Evolutionary conservation across 768 basidiomycete genomes (phyloP).

Genomic region (Boletus edulis): DNA sequence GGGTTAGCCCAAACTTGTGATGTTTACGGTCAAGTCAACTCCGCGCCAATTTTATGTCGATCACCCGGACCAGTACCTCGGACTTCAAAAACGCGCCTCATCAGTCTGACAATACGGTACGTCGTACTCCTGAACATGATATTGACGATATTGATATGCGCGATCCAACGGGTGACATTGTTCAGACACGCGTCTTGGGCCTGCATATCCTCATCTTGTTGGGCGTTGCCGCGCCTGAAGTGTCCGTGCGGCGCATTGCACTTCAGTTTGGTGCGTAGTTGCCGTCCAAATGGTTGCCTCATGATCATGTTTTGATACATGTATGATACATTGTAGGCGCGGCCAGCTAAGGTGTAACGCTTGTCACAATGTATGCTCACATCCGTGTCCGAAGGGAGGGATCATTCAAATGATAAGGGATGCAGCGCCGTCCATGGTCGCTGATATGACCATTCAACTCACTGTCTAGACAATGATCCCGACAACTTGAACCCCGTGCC

Average conservation of each 20-base stretch:
- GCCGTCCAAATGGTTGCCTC: neutral
- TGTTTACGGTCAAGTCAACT: no score
- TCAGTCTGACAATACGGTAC: slow-evolving; percentile 18
- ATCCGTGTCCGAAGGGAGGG: neutral
- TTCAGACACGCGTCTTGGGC: slow-evolving; percentile 32
- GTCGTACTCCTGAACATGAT: neutral
- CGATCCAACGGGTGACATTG: slow-evolving; percentile 1
- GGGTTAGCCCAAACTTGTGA: no score
- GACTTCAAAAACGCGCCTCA: slow-evolving; percentile 5
- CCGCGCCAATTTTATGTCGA: no score
- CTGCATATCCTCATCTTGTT: slow-evolving; percentile 37
- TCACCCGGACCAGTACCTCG: neutral
- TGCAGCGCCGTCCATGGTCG: slow-evolving; percentile 11
- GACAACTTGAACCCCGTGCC: neutral
- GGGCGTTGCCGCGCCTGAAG: neutral
- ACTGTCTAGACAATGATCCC: slow-evolving; percentile 3
- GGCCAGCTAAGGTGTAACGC: slow-evolving; percentile 2
- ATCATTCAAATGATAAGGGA: neutral
- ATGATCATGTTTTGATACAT: neutral
- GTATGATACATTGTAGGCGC: slow-evolving; percentile 7
- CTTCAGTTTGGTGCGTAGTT: neutral
- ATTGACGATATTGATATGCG: neutral
- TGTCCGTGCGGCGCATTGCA: no score
- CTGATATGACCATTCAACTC: slow-evolving; percentile 10
- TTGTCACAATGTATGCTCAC: neutral